Conservation (phyloP, 129 eudicot species). For the Cynara cardunculus region DNA sequence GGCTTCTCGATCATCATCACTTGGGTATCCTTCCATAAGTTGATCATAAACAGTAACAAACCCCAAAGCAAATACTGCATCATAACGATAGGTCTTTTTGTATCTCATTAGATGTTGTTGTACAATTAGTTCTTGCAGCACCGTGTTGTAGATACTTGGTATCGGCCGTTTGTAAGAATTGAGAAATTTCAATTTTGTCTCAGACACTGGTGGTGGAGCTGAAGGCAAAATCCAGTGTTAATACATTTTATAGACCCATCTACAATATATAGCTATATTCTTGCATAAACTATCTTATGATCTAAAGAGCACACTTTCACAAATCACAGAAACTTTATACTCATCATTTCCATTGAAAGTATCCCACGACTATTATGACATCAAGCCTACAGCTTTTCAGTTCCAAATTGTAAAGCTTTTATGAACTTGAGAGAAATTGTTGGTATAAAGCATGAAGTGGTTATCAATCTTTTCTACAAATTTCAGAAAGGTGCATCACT, state of each 20-base stretch:
- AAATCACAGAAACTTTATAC: background rate
- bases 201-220: slow-evolving; percentile 61
- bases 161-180: slow-evolving; percentile 84
- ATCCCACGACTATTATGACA: background rate
- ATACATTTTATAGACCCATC: background rate
- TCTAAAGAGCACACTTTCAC: background rate
- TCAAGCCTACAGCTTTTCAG: background rate
- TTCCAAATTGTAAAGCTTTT: background rate
- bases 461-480: background rate
- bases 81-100: slow-evolving; percentile 75
- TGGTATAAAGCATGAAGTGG: background rate
- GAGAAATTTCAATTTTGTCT: slow-evolving; percentile 75
- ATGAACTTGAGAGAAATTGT: background rate
- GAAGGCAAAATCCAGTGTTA: slow-evolving; percentile 9
- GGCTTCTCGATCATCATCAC: slow-evolving; percentile 75
- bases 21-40: slow-evolving; percentile 95
- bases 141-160: slow-evolving; percentile 90
- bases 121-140: slow-evolving; percentile 81
- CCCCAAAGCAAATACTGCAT: slow-evolving; percentile 87
- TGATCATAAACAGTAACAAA: slow-evolving; percentile 94
- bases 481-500: background rate
- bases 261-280: background rate
- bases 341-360: too few relatives aligned
- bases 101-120: slow-evolving; percentile 87
- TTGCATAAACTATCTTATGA: background rate